Conservation (phyloP, 1,284 basidiomycete species). For the Fomitopsis schrenkii region DNA sequence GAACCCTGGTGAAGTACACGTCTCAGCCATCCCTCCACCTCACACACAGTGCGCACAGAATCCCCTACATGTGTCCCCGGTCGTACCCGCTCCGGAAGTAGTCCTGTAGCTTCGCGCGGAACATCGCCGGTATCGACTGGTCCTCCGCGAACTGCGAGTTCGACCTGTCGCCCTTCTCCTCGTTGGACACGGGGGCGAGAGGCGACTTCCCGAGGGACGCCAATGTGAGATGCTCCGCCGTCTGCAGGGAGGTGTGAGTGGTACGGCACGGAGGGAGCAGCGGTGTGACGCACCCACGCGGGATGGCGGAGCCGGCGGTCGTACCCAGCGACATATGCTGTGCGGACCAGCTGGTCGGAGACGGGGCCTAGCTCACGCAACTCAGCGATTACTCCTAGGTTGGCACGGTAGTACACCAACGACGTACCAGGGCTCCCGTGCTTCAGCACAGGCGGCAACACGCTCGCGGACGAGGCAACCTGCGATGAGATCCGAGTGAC, state of each 20-base stretch:
- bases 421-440: conserved; percentile 72
- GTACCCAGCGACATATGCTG: conserved; percentile 87
- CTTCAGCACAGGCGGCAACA: conserved; percentile 44
- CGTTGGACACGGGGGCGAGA: conserved; percentile 28
- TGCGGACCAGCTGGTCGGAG: conserved; percentile 74
- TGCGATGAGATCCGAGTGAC: conserved; percentile 22
- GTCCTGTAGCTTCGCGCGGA: conserved; percentile 84
- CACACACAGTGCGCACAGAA: background rate
- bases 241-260: conserved; percentile 43
- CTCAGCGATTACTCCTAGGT: no score
- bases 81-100: conserved; percentile 96
- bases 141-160: conserved; percentile 91
- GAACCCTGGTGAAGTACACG: conserved; percentile 56
- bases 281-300: conserved; percentile 67
- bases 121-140: conserved; percentile 67
- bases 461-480: background rate
- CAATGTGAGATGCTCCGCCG: conserved; percentile 87
- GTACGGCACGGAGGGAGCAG: background rate
- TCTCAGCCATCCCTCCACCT: background rate
- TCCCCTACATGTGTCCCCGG: conserved; percentile 88
- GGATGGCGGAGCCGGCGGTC: conserved; percentile 90
- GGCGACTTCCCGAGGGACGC: conserved; percentile 62
- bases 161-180: conserved; percentile 57
- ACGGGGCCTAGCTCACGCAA: conserved; percentile 61
- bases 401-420: background rate